Conservation (phyloP, 768 basidiomycete genomes). For the Hypsizygus marmoreus region DNA sequence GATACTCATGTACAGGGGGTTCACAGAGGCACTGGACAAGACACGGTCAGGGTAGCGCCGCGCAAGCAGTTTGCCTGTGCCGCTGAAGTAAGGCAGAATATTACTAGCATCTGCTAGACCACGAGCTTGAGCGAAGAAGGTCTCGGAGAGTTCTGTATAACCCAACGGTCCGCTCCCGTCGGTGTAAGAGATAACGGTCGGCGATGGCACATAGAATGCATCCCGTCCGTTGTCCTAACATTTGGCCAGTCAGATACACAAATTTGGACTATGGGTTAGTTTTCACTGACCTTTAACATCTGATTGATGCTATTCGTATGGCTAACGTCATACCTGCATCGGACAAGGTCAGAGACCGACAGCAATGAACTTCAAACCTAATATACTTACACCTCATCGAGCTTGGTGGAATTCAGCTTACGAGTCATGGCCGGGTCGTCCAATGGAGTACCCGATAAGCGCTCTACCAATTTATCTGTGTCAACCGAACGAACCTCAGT, state of each 20-base stretch:
- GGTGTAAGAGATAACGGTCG: conserved; percentile 43
- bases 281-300: conserved; percentile 30
- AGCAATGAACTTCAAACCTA: background rate
- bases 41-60: conserved; percentile 34
- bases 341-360: background rate
- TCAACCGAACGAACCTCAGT: conserved; percentile 25
- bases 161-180: conserved; percentile 35
- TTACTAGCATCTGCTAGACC: conserved; percentile 41
- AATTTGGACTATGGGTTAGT: too few relatives aligned
- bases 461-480: conserved; percentile 18
- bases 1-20: conserved; percentile 22
- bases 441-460: conserved; percentile 19
- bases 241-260: too few relatives aligned
- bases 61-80: conserved; percentile 36
- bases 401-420: conserved; percentile 29
- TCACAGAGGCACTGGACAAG: conserved; percentile 26
- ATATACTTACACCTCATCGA: conserved; percentile 25
- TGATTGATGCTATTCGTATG: conserved; percentile 42
- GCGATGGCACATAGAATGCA: conserved; percentile 40
- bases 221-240: conserved; percentile 40
- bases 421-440: conserved; percentile 20
- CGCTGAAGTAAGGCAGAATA: conserved; percentile 43
- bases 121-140: conserved; percentile 32
- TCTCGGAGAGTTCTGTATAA: conserved; percentile 38
- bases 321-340: conserved; percentile 26